Conservation (phyloP, 73 alveolate genomes). For the Breviolum minutum region DNA sequence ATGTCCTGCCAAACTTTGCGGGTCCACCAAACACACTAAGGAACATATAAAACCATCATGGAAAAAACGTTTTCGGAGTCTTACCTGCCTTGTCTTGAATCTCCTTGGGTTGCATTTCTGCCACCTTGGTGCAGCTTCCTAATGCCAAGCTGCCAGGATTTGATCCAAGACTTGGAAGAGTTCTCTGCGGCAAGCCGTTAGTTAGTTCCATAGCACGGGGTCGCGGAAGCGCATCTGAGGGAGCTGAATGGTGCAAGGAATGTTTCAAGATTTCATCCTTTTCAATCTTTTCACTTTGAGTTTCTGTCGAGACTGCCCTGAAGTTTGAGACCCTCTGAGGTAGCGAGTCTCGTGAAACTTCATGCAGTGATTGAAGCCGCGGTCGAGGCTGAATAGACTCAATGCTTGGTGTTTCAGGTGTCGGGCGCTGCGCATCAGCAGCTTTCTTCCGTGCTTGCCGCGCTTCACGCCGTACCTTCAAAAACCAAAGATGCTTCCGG, state of each 20-base stretch:
- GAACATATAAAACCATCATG: too few relatives aligned
- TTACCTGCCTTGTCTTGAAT: too few relatives aligned
- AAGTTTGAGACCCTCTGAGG: too few relatives aligned
- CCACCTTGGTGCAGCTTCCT: not conserved
- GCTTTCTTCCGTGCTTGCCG: not conserved
- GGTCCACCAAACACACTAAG: too few relatives aligned
- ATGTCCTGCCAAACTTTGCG: too few relatives aligned
- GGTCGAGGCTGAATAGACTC: not conserved
- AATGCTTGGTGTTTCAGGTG: not conserved
- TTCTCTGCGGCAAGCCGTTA: not conserved
- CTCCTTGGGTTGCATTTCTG: too few relatives aligned
- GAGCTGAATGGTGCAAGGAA: not conserved
- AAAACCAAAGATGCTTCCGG: conserved; percentile 24
- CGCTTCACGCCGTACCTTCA: conserved; percentile 21
- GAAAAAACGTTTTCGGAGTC: too few relatives aligned
- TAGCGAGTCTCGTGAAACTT: not conserved
- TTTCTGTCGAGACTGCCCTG: too few relatives aligned
- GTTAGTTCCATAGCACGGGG: not conserved
- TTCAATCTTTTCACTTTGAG: too few relatives aligned
- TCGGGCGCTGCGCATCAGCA: not conserved
- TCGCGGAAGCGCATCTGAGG: conserved; percentile 23
- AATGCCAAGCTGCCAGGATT: not conserved
- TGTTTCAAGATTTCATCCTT: too few relatives aligned
- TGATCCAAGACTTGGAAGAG: not conserved
- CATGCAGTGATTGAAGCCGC: not conserved